Percentiles rank a stretch among this genome's conserved stretches.
Evolutionary conservation across 257 asterid species (phyloP).

Genomic region (Plantago major): DNA sequence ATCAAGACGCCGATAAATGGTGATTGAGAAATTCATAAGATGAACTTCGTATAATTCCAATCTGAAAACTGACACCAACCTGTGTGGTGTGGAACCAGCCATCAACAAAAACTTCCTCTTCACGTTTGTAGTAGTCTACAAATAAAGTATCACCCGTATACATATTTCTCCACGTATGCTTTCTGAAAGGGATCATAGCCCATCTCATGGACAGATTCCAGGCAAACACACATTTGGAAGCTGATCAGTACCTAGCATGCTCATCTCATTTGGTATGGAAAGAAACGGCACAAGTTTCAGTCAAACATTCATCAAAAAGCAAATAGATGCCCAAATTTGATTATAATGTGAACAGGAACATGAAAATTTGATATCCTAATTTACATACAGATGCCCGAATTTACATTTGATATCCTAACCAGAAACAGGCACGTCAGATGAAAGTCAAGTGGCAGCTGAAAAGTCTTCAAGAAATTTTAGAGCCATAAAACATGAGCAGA

Average conservation of each 20-base stretch:
- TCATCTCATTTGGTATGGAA: slow-evolving; percentile 62
- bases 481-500: too few relatives aligned
- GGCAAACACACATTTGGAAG: slow-evolving; percentile 80
- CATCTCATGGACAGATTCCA: slow-evolving; percentile 98
- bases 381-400: too few relatives aligned
- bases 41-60: too few relatives aligned
- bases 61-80: too few relatives aligned
- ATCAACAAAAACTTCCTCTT: slow-evolving; percentile 78
- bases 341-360: too few relatives aligned
- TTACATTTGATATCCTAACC: too few relatives aligned
- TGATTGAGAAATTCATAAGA: slow-evolving; percentile 9
- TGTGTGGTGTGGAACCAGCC: slow-evolving; percentile 93
- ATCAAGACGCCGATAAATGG: slow-evolving; percentile 9
- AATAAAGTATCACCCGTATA: slow-evolving; percentile 70
- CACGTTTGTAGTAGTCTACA: slow-evolving; percentile 84
- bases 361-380: too few relatives aligned
- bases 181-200: slow-evolving; percentile 74
- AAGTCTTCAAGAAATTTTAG: too few relatives aligned
- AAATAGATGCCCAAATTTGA: too few relatives aligned
- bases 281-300: slow-evolving; percentile 97
- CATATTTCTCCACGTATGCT: slow-evolving; percentile 94
- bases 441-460: too few relatives aligned
- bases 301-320: too few relatives aligned
- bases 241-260: slow-evolving; percentile 90
- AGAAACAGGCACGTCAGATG: too few relatives aligned